These are phyloP conservation scores for Suhomyces ambrosiae DNA, from an alignment of 1,139 yeast species.

Conservation along the genomic window DNA sequence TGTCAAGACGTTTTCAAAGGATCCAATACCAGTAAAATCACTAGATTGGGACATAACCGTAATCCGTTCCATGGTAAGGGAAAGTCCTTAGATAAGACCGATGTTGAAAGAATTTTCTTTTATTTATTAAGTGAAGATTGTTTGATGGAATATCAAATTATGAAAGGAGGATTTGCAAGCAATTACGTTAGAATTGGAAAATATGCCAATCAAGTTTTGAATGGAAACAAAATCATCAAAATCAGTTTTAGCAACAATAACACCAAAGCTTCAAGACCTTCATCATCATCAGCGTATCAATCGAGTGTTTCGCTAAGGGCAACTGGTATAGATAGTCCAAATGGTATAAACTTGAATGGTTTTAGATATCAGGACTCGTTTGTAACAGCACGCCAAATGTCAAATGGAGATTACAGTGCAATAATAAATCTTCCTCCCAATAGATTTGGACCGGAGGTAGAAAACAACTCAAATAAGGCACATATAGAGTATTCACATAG, in stretches of 20 bases:
- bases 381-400: constrained; percentile 31
- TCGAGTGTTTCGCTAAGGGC: constrained; percentile 1
- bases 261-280: neutral
- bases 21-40: constrained; percentile 61
- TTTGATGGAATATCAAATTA: constrained; percentile 69
- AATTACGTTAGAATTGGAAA: constrained; percentile 70
- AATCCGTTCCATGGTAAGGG: constrained; percentile 73
- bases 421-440: constrained; percentile 24
- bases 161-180: constrained; percentile 80
- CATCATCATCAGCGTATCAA: neutral
- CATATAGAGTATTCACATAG: constrained; percentile 42
- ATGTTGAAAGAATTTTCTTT: constrained; percentile 80
- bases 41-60: constrained; percentile 61
- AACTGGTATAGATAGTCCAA: neutral
- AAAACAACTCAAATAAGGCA: constrained; percentile 21
- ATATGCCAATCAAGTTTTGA: constrained; percentile 48
- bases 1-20: constrained; percentile 88
- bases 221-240: constrained; percentile 45
- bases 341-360: constrained; percentile 2
- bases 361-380: constrained; percentile 29
- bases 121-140: constrained; percentile 70
- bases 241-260: constrained; percentile 30
- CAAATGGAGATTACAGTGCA: constrained; percentile 17
- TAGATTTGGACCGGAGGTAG: constrained; percentile 14
- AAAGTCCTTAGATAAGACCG: constrained; percentile 59